Percentiles rank a stretch among this genome's conserved stretches.
Evolutionary conservation across 139 green algal genomes (phyloP).

Genomic region (Volvox reticuliferus): DNA sequence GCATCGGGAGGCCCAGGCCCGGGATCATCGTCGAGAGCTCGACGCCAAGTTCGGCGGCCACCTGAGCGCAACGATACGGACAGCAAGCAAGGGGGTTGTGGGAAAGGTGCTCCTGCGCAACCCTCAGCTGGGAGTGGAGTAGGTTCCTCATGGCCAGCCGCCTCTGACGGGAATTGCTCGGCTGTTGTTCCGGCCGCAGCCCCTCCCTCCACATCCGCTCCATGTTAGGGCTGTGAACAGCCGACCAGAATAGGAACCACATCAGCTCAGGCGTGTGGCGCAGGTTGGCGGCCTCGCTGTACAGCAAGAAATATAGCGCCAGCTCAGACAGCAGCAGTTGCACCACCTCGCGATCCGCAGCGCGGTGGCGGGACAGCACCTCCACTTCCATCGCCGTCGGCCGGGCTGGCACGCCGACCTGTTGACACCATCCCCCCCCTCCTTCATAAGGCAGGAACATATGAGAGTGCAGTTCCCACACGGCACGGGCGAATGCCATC

Average conservation of each 20-base stretch:
- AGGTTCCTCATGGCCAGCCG: conserved; percentile 23
- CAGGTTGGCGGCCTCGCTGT: conserved; percentile 79
- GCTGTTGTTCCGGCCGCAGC: neutral
- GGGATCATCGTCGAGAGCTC: conserved; percentile 29
- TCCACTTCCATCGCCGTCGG: neutral
- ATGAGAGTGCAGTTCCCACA: conserved; percentile 41
- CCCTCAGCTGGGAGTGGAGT: neutral
- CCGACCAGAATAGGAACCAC: conserved; percentile 84
- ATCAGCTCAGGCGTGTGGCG: conserved; percentile 81
- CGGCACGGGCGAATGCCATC: conserved; percentile 9
- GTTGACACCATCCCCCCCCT: neutral
- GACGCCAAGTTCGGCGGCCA: neutral
- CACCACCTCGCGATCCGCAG: neutral
- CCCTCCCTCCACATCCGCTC: conserved; percentile 18
- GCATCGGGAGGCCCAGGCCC: neutral
- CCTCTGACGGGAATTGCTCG: neutral
- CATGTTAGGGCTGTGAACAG: conserved; percentile 18
- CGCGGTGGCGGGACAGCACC: neutral
- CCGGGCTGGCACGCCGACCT: conserved; percentile 23
- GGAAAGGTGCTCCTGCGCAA: neutral
- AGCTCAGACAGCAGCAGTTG: conserved; percentile 48
- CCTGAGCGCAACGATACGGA: neutral
- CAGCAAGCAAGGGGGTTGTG: conserved; percentile 25
- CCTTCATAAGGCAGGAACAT: conserved; percentile 45
- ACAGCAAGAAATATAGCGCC: conserved; percentile 53